These are phyloP conservation scores for Rhododendron kiyosumense DNA, from an alignment of 148 eudicot species.

Conservation along the genomic window DNA sequence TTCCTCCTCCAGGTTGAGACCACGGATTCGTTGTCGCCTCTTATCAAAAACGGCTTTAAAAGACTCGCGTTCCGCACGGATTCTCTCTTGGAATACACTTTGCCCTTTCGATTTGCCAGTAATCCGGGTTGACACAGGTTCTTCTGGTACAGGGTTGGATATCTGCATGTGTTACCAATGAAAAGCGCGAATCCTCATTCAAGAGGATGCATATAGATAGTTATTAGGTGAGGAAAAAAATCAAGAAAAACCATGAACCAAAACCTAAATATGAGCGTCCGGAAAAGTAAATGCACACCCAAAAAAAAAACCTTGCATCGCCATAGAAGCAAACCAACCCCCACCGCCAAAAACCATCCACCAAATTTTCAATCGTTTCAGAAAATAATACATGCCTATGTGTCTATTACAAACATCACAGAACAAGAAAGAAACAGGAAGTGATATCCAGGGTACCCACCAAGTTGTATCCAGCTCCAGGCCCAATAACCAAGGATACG, in stretches of 20 bases:
- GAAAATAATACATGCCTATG: background rate
- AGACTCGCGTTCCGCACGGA: conserved; percentile 82
- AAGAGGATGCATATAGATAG: background rate
- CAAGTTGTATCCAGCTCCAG: conserved; percentile 89
- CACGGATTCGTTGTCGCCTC: conserved; percentile 66
- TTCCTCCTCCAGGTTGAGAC: conserved; percentile 52
- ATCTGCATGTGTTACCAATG: conserved; percentile 43
- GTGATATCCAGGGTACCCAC: conserved; percentile 32
- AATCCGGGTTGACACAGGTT: conserved; percentile 31
- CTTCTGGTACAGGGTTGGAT: conserved; percentile 70
- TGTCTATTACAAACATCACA: background rate
- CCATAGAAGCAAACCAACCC: background rate
- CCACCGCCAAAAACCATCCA: background rate
- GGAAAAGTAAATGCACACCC: background rate
- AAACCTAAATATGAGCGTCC: background rate
- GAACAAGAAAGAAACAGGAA: background rate
- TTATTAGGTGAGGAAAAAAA: background rate
- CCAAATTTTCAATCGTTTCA: background rate
- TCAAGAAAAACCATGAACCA: background rate
- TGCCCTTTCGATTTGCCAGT: conserved; percentile 37
- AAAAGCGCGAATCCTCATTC: background rate
- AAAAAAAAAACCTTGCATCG: background rate
- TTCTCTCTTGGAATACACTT: conserved; percentile 60
- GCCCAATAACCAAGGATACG: conserved; percentile 70
- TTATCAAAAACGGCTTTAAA: conserved; percentile 84